Base-by-base conservation (phyloP, 768 basidiomycete genomes). In the Mrakia hoshinonis region DNA sequence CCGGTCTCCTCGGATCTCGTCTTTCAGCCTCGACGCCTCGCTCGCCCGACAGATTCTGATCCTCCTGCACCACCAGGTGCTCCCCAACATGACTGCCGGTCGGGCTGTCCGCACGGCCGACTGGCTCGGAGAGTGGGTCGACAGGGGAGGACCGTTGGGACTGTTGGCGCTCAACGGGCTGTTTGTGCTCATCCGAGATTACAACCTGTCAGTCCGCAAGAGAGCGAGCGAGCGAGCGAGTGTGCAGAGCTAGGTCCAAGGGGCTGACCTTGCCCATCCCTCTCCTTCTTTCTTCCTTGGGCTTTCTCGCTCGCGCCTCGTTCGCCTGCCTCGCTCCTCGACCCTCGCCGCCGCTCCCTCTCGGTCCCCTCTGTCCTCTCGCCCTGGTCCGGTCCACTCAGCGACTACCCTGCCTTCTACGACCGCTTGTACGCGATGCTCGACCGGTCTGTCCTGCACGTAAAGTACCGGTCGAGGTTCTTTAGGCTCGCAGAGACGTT, bases 381-480 rank as follows among this genome's bases (percentile, higher is more conserved):
- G 18, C 58, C 10, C n/a, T 4, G 4, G 0, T 31, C 48, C 29
- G n/a, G 36, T 11, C 24, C 15, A 18, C 51, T 34, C 71, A 97
- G 95, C 12, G 96, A 99, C 76, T 98, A 95, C 77, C 94, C 96
- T 2, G 88, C 87, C 13, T 97, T 99, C 81, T 99, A 96, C 81
- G 89, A 87, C 7, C 87, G 89, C 5, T 84, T 99, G 2, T 98
- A 98, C 78, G 84, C 87, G 1, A 90, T 97, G 78, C 84, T 98
- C 24, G 90, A 95, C 77, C 84, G 88, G 12, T 86, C 93, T 24
- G 84, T 96, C 4, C 84, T 99, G 9, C 95, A 98, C 76, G 85
- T 91, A 65, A 95, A 92, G 77, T 89, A 96, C 77, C 86, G 96
- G 15, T 89, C 95, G 1, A 85, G 95, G 51, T 98, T 99, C 81